A percentile compares a stretch with the other conserved stretches of the same genome.
Evolutionary conservation across 805 yeast genomes (phyloP).

Genomic region (Candida pseudoglaebosa): DNA sequence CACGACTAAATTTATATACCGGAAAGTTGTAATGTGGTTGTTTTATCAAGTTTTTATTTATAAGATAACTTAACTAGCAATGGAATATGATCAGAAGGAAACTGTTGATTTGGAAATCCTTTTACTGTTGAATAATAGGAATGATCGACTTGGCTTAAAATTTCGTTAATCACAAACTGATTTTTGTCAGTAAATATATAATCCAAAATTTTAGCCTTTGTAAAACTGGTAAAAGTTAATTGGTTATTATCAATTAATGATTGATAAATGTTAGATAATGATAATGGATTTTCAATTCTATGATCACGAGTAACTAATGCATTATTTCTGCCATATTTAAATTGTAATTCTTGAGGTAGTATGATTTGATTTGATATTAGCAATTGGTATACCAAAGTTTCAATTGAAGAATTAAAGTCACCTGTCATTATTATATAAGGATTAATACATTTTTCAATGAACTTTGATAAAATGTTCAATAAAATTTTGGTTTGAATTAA

Average conservation of each 20-base stretch:
- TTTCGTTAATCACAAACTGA: slow-evolving; percentile 36
- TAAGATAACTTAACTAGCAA: slow-evolving; percentile 23
- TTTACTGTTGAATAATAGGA: slow-evolving; percentile 22
- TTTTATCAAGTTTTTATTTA: too few species aligned
- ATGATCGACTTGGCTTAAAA: slow-evolving; percentile 49
- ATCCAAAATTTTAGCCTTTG: slow-evolving; percentile 52
- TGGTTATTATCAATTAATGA: slow-evolving; percentile 12
- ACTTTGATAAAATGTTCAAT: slow-evolving; percentile 12
- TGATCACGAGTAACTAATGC: slow-evolving; percentile 8
- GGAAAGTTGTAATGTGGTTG: not conserved
- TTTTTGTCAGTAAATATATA: slow-evolving; percentile 51
- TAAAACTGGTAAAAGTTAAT: slow-evolving; percentile 31
- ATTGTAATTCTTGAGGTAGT: slow-evolving; percentile 11
- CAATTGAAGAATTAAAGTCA: slow-evolving; percentile 52
- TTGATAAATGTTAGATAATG: slow-evolving; percentile 14
- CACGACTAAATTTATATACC: not conserved
- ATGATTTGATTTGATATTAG: slow-evolving; percentile 23
- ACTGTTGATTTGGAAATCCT: slow-evolving; percentile 54
- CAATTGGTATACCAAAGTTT: slow-evolving; percentile 47
- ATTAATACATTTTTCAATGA: slow-evolving; percentile 11
- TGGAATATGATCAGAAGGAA: slow-evolving; percentile 56
- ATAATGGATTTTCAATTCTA: slow-evolving; percentile 14
- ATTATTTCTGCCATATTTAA: slow-evolving; percentile 16
- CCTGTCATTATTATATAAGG: slow-evolving; percentile 46
- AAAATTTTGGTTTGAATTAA: slow-evolving; percentile 47